phyloP scores from a whole-genome alignment of 129 eudicot genomes.

The Daucus carota region DH1_v3.0 NC_030385.2:771501-772000 shows the following conservation, averaged over 20 bases:
- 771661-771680: not conserved
- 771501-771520: not conserved
- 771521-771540: not conserved
- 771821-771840: not conserved
- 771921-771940: not conserved
- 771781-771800: not conserved
- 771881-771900: not conserved
- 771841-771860: not conserved
- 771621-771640: not conserved
- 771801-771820: not conserved
- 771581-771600: not conserved
- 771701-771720: not conserved
- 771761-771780: not conserved
- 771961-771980: constrained; percentile 1
- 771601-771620: not conserved
- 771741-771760: not conserved
- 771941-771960: not conserved
- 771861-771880: constrained; percentile 1
- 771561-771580: not conserved
- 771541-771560: not conserved
- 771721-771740: not conserved
- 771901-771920: not conserved
- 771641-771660: not conserved
- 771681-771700: not conserved
- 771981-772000: not conserved